Percentiles rank a stretch among this genome's conserved stretches.
Evolutionary conservation across 2,329 filamentous ascomycete genomes (phyloP).

Genomic region (Boeremia lycopersici): DNA sequence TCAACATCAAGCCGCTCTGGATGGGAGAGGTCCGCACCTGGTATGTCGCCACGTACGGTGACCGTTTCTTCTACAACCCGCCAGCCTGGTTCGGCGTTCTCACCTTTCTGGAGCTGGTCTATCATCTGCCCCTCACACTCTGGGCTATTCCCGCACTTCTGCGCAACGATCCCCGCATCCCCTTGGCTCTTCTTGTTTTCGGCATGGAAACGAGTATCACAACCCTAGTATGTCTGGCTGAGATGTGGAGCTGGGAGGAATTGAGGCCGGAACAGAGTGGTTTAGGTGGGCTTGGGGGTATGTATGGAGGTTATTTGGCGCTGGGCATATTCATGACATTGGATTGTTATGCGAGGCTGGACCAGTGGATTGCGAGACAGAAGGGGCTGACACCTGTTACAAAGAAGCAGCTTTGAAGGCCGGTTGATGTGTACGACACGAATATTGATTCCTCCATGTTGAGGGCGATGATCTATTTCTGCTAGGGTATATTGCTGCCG

Average conservation of each 20-base stretch:
- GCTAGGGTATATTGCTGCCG: background rate
- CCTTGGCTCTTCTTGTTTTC: conserved; percentile 66
- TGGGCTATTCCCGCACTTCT: conserved; percentile 65
- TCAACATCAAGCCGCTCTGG: conserved; percentile 55
- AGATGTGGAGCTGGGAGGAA: conserved; percentile 61
- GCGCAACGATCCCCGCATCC: conserved; percentile 62
- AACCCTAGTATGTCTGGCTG: conserved; percentile 66
- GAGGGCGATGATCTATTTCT: background rate
- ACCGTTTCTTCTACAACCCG: conserved; percentile 66
- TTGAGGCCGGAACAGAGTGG: conserved; percentile 39
- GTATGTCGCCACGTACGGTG: conserved; percentile 66
- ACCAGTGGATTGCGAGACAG: conserved; percentile 33
- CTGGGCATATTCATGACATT: conserved; percentile 46
- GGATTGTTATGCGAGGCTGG: conserved; percentile 43
- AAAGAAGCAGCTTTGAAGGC: conserved; percentile 37
- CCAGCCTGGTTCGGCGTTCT: conserved; percentile 66
- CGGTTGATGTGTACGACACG: background rate
- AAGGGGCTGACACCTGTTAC: conserved; percentile 33
- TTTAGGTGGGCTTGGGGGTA: conserved; percentile 36
- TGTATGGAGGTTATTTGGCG: conserved; percentile 49
- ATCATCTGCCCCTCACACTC: conserved; percentile 65
- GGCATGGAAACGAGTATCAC: conserved; percentile 65
- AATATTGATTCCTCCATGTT: background rate
- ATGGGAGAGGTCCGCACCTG: conserved; percentile 59
- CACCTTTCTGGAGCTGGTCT: conserved; percentile 64